Evolutionary conservation across 345 rosid genomes (phyloP).

Genomic region (Durio zibethinus): DNA sequence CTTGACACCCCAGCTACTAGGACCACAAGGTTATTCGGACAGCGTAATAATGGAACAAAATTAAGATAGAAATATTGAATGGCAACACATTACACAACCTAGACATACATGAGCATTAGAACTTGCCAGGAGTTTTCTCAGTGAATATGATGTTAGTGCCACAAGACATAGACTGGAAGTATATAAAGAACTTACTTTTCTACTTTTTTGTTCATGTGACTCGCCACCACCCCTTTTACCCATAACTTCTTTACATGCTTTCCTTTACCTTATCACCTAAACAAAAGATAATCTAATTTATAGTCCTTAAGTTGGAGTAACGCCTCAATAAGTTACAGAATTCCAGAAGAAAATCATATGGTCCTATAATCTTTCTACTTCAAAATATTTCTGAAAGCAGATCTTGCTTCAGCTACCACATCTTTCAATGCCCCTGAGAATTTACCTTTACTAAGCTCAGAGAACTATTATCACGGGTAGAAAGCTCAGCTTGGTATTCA

Average conservation of each 20-base stretch:
- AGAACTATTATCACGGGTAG: neutral
- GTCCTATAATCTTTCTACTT: neutral
- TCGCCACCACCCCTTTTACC: neutral
- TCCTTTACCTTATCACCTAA: neutral
- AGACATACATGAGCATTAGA: neutral
- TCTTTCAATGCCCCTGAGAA: neutral
- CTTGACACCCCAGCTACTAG: neutral
- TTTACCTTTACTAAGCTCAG: neutral
- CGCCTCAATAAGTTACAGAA: neutral
- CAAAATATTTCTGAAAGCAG: neutral
- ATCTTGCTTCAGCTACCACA: constrained; percentile 1
- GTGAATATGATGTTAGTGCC: neutral
- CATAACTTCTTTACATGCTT: neutral
- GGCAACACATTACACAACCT: neutral
- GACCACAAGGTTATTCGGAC: neutral
- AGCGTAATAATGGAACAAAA: neutral
- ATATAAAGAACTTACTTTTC: neutral
- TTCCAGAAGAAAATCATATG: neutral
- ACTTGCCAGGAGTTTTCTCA: neutral
- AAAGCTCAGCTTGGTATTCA: neutral
- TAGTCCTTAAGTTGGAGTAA: neutral
- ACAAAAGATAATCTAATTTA: neutral
- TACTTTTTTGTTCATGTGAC: neutral
- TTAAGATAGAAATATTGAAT: neutral
- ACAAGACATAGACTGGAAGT: neutral